Evolutionary conservation across 2,329 filamentous ascomycete genomes (phyloP).

Genomic region (Xylariales sp.): DNA sequence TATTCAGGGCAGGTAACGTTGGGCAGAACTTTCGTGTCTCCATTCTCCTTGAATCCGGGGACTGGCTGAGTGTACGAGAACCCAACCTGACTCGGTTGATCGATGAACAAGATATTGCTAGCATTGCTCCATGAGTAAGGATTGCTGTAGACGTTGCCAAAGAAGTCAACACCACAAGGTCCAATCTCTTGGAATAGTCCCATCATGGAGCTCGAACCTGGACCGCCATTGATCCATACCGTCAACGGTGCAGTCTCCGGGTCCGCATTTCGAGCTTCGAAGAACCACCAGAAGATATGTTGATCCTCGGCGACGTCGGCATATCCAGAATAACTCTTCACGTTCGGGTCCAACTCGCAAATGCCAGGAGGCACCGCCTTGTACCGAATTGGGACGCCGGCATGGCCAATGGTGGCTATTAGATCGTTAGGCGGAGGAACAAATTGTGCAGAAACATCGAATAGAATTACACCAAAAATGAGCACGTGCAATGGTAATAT

Average conservation of each 20-base stretch:
- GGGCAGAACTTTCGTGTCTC: slow-evolving; percentile 36
- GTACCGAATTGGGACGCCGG: slow-evolving; percentile 38
- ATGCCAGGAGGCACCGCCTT: slow-evolving; percentile 42
- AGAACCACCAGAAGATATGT: slow-evolving; percentile 46
- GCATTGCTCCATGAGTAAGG: slow-evolving; percentile 56
- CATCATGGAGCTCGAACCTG: slow-evolving; percentile 43
- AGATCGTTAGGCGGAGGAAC: slow-evolving; percentile 23
- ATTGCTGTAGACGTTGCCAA: slow-evolving; percentile 43
- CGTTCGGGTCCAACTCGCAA: slow-evolving; percentile 36
- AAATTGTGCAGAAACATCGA: slow-evolving; percentile 19
- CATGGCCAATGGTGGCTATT: slow-evolving; percentile 22
- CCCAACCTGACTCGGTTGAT: slow-evolving; percentile 55
- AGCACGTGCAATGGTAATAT: not conserved
- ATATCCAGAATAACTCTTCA: slow-evolving; percentile 39
- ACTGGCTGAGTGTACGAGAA: slow-evolving; percentile 43
- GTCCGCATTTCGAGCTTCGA: slow-evolving; percentile 41
- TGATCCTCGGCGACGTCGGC: slow-evolving; percentile 34
- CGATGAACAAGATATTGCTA: slow-evolving; percentile 57
- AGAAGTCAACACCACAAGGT: slow-evolving; percentile 35
- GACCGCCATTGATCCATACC: slow-evolving; percentile 50
- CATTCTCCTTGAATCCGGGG: slow-evolving; percentile 21
- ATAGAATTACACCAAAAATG: not conserved
- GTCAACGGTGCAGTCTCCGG: slow-evolving; percentile 42
- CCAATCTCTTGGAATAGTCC: slow-evolving; percentile 47
- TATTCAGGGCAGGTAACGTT: slow-evolving; percentile 46